Percentiles rank a stretch among this genome's conserved stretches.
These are phyloP conservation scores for Spathaspora arborariae DNA, from an alignment of 805 yeast genomes.

Conservation along the genomic window DNA sequence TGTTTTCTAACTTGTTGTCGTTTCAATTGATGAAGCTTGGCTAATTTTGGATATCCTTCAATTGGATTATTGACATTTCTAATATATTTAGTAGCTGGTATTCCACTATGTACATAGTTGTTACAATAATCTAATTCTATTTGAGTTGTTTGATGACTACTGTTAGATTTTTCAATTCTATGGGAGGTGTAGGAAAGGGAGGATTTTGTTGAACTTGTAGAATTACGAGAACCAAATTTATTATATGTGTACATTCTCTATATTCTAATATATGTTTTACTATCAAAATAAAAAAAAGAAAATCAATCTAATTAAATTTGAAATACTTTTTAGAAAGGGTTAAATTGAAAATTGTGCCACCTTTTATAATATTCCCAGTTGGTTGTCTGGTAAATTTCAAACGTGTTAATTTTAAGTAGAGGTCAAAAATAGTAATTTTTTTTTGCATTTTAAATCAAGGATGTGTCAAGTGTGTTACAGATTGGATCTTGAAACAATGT, in stretches of 20 bases:
- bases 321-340: too few relatives aligned
- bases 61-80: constrained; percentile 64
- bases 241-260: constrained; percentile 18
- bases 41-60: constrained; percentile 84
- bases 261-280: too few relatives aligned
- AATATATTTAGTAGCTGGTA: constrained; percentile 39
- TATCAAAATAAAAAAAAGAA: too few relatives aligned
- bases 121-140: constrained; percentile 60
- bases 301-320: too few relatives aligned
- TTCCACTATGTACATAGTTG: constrained; percentile 58
- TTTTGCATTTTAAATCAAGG: not conserved
- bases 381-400: not conserved
- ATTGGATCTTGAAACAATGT: not conserved
- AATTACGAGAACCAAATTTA: constrained; percentile 14
- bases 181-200: not conserved
- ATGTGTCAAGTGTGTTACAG: not conserved
- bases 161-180: not conserved
- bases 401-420: not conserved
- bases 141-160: not conserved
- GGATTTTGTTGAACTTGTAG: not conserved
- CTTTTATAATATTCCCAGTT: not conserved
- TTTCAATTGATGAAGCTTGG: constrained; percentile 63
- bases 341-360: not conserved
- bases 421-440: not conserved
- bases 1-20: constrained; percentile 49